These are phyloP conservation scores for Didymella sp. DNA, from an alignment of 2,329 filamentous ascomycete species.

Conservation along the genomic window DNA sequence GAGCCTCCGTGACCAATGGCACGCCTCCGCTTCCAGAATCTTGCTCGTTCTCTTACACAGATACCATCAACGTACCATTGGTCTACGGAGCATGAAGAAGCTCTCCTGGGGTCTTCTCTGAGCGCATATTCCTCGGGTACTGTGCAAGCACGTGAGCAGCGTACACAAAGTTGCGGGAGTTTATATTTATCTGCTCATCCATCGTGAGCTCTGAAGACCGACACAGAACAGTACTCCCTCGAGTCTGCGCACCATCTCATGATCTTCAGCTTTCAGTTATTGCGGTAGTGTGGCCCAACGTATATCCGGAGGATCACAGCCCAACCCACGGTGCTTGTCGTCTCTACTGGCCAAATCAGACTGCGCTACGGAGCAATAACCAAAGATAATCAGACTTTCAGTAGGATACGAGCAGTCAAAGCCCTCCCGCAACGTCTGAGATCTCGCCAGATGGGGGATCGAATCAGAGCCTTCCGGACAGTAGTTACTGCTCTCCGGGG, in stretches of 20 bases:
- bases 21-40: background rate
- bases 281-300: background rate
- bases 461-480: background rate
- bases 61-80: background rate
- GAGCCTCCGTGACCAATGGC: background rate
- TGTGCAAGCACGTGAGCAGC: background rate
- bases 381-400: background rate
- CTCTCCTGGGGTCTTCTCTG: background rate
- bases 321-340: background rate
- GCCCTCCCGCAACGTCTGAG: background rate
- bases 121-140: background rate
- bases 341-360: background rate
- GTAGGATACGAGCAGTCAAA: background rate
- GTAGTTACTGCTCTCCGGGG: background rate
- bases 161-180: background rate
- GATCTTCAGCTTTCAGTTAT: background rate
- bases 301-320: background rate
- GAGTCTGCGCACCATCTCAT: too few relatives aligned
- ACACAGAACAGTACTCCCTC: background rate
- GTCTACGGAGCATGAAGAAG: background rate
- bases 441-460: background rate
- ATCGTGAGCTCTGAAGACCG: background rate
- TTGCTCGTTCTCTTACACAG: background rate
- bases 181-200: background rate
- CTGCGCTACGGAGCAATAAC: background rate